These are phyloP conservation scores for Pseudohyphozyma bogoriensis DNA, from an alignment of 768 basidiomycete species.

Conservation along the genomic window DNA sequence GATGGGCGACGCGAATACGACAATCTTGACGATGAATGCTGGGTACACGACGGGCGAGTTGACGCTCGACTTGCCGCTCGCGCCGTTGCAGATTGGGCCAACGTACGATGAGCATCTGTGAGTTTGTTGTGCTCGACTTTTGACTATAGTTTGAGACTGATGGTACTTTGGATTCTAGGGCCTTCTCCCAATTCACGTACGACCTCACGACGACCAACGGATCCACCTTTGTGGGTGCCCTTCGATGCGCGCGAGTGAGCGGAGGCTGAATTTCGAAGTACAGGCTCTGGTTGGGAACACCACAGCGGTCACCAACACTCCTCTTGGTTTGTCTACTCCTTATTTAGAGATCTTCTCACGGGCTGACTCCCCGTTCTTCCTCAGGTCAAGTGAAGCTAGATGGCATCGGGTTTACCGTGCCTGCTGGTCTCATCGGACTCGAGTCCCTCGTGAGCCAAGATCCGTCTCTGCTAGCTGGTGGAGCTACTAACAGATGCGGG, in stretches of 20 bases:
- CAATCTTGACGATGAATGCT: conserved; percentile 47
- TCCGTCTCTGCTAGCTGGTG: too few relatives aligned
- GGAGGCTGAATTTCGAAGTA: too few relatives aligned
- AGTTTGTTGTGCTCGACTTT: background rate
- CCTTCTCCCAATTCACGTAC: conserved; percentile 19
- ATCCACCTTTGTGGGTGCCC: conserved; percentile 4
- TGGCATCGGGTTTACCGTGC: conserved; percentile 61
- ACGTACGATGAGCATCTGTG: conserved; percentile 13
- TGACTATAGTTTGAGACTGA: too few relatives aligned
- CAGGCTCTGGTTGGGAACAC: conserved; percentile 18
- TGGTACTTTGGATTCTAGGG: background rate
- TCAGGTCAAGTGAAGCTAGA: conserved; percentile 56
- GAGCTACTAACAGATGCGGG: too few relatives aligned
- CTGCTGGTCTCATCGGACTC: conserved; percentile 52
- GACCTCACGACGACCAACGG: conserved; percentile 23
- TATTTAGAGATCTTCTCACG: background rate
- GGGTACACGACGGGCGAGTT: conserved; percentile 58
- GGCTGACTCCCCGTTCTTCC: background rate
- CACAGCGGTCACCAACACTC: conserved; percentile 18
- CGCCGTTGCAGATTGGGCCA: conserved; percentile 45
- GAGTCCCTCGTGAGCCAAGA: too few relatives aligned
- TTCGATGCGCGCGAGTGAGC: too few relatives aligned
- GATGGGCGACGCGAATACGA: conserved; percentile 49
- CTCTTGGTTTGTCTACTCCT: conserved; percentile 38
- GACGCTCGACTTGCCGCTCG: conserved; percentile 44